phyloP scores from a whole-genome alignment of 495 filamentous ascomycete species.

The Annulohypoxylon stygium region DNA sequence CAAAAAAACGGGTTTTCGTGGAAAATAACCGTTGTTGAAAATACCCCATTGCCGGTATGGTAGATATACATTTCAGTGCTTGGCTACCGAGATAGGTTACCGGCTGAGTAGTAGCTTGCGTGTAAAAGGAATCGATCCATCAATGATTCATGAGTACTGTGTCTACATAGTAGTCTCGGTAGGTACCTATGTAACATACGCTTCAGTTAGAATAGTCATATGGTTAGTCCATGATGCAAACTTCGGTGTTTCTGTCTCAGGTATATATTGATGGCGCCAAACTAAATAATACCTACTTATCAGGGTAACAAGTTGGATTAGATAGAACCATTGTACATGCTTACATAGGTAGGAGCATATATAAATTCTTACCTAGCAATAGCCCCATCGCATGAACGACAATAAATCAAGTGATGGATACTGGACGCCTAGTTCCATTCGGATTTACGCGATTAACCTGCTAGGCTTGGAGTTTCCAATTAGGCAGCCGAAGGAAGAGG shows the following conservation, averaged over 20 bases:
- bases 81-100: not conserved
- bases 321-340: not conserved
- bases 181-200: not conserved
- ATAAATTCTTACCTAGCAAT: not conserved
- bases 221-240: not conserved
- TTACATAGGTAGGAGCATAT: not conserved
- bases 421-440: conserved; percentile 4
- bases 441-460: conserved; percentile 8
- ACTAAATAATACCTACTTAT: not conserved
- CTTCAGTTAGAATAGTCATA: not conserved
- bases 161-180: not conserved
- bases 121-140: not conserved
- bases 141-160: too few species aligned
- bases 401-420: not conserved
- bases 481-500: conserved; percentile 20
- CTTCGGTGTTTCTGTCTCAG: not conserved
- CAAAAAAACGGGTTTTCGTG: too few species aligned
- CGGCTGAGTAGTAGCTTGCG: not conserved
- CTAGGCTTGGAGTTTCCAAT: not conserved
- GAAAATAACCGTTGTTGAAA: too few species aligned
- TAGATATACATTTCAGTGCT: not conserved
- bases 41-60: too few species aligned
- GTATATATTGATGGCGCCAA: not conserved
- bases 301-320: not conserved
- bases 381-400: conserved; percentile 9